Base-by-base conservation (phyloP, 73 alveolate genomes). In the Blepharisma japonicum region DNA sequence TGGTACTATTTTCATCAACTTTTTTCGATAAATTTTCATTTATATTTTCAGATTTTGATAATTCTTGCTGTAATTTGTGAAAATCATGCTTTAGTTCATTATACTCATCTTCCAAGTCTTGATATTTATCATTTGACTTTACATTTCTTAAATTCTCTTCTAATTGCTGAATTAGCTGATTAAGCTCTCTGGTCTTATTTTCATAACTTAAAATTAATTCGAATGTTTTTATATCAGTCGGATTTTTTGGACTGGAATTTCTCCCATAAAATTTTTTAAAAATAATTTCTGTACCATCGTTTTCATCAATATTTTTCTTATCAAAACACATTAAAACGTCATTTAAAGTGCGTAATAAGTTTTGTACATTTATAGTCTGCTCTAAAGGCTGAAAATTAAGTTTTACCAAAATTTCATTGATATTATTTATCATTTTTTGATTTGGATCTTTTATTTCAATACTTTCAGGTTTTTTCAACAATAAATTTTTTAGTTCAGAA, bases 351-450 rank as follows among this genome's bases (percentile, higher is more conserved):
- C 14, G n/a, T 5, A 20, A 61, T 61, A 61, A 61, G 74, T 61
- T 39, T 61, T 61, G 23, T 2, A 9, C 14, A 61, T 18, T n/a
- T 14, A 61, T 4, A 20, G 23, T 61, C 18, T 18, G 74, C 47
- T 61, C 23, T 18, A 61, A 18, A 14, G 46, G 49, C 38, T 11
- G 47, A 61, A 61, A 61, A 61, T 39, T 39, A 39, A 2, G 0
- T 61, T 25, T 61, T 61, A 14, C 23, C 14, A 61, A 39, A n/a
- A 61, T 61, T 20, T 61, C 74, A 61, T 61, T 61, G 38, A 61
- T 25, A 25, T 61, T n/a, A 2, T 11, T 61, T 14, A 61, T 61
- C 14, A 61, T 14, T 61, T 61, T 39, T 14, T 39, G 74, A 61
- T 61, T n/a, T 14, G 14, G 47, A 2, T 61, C 74, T 61, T 61